Conservation (phyloP, 441 rosid genomes). For the Arabidopsis hybrid region DNA sequence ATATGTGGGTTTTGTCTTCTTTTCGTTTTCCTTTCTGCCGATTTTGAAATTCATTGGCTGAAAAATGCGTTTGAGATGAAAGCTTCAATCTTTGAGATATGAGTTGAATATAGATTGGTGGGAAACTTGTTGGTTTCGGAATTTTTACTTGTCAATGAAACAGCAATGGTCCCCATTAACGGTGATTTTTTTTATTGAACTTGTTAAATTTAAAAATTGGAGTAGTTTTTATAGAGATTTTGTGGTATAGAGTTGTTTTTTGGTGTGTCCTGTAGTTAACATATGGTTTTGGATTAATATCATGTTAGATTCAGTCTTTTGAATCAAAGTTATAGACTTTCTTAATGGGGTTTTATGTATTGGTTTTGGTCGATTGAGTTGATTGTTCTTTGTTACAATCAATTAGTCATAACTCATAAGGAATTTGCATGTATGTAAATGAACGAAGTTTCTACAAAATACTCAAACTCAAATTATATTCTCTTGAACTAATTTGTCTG, state of each 20-base stretch:
- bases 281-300: neutral
- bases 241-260: constrained; percentile 3
- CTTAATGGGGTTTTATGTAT: neutral
- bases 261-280: neutral
- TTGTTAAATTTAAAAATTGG: neutral
- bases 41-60: neutral
- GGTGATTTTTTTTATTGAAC: neutral
- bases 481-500: neutral
- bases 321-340: constrained; percentile 16
- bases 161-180: neutral
- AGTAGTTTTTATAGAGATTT: neutral
- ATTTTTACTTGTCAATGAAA: constrained; percentile 6
- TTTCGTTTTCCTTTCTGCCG: neutral
- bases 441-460: neutral
- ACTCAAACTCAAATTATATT: neutral
- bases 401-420: neutral
- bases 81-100: constrained; percentile 6
- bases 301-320: neutral
- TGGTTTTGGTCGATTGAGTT: neutral
- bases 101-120: neutral
- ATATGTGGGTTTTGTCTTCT: neutral
- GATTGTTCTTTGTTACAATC: neutral
- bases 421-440: neutral
- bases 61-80: constrained; percentile 8
- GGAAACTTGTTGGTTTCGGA: neutral